Conservation (phyloP, 306 rosid genomes). For the Cicer judaicum region DNA sequence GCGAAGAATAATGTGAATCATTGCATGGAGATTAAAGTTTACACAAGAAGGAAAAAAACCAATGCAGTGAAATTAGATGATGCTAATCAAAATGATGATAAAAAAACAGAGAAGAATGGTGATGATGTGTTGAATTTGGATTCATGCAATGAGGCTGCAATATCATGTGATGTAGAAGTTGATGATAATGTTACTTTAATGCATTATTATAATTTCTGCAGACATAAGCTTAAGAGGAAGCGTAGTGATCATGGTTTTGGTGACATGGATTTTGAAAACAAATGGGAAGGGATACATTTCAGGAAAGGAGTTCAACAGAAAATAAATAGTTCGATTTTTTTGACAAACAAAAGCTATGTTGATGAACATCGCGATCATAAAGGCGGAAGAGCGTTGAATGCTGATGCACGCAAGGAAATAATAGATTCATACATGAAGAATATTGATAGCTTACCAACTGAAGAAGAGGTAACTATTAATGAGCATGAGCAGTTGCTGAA, state of each 20-base stretch:
- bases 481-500: constrained; percentile 85
- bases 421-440: constrained; percentile 72
- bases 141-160: constrained; percentile 19
- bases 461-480: constrained; percentile 47
- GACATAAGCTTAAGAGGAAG: constrained; percentile 42
- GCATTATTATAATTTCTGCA: not conserved
- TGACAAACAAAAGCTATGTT: constrained; percentile 37
- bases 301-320: constrained; percentile 39
- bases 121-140: constrained; percentile 33
- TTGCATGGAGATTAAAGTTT: constrained; percentile 36
- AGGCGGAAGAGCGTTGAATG: constrained; percentile 60
- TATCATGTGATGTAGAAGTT: constrained; percentile 43
- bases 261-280: constrained; percentile 48
- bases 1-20: not conserved
- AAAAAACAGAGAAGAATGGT: constrained; percentile 38
- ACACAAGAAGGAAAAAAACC: constrained; percentile 37
- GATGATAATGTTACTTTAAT: constrained; percentile 27
- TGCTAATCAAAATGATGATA: constrained; percentile 18
- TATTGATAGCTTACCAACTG: constrained; percentile 51
- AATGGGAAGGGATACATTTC: constrained; percentile 55
- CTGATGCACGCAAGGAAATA: constrained; percentile 74
- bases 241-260: constrained; percentile 49
- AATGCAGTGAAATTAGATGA: not conserved
- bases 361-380: constrained; percentile 48
- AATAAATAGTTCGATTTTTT: constrained; percentile 27